Evolutionary conservation across 768 basidiomycete genomes (phyloP).

Genomic region (Suillus fuscotomentosus): DNA sequence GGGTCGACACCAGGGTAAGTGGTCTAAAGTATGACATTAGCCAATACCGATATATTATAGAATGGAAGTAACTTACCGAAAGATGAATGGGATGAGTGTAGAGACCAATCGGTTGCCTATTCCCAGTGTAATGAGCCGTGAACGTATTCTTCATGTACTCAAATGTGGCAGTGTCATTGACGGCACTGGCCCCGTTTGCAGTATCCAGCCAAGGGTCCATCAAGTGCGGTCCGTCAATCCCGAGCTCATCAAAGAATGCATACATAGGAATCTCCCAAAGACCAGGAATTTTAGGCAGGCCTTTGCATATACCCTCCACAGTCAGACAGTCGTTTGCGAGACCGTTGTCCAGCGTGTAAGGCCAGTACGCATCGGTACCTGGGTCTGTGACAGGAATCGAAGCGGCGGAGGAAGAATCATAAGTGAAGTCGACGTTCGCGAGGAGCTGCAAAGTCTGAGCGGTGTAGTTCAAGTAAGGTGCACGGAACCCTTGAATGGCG

Average conservation of each 20-base stretch:
- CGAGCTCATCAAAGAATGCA: conserved; percentile 63
- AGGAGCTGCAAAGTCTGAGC: conserved; percentile 61
- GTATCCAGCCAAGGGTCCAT: conserved; percentile 84
- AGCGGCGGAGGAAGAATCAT: conserved; percentile 64
- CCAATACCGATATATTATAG: background rate
- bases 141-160: conserved; percentile 76
- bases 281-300: conserved; percentile 69
- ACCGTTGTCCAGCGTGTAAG: conserved; percentile 78
- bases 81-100: conserved; percentile 84
- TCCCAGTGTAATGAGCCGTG: conserved; percentile 68
- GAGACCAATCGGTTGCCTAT: conserved; percentile 76
- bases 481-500: conserved; percentile 70
- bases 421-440: conserved; percentile 56
- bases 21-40: conserved; percentile 26
- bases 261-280: conserved; percentile 90
- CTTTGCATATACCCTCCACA: conserved; percentile 57
- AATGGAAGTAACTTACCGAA: conserved; percentile 35
- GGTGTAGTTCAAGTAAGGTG: conserved; percentile 70
- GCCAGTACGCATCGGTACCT: conserved; percentile 77
- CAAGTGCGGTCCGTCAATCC: conserved; percentile 57
- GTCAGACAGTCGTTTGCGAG: conserved; percentile 75
- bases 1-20: conserved; percentile 60
- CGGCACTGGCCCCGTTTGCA: conserved; percentile 47
- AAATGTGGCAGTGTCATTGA: conserved; percentile 64
- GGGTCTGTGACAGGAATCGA: conserved; percentile 65